Percentiles rank a stretch among this genome's conserved stretches.
Conservation (phyloP, 345 rosid species). For the Camelina neglecta region DNA sequence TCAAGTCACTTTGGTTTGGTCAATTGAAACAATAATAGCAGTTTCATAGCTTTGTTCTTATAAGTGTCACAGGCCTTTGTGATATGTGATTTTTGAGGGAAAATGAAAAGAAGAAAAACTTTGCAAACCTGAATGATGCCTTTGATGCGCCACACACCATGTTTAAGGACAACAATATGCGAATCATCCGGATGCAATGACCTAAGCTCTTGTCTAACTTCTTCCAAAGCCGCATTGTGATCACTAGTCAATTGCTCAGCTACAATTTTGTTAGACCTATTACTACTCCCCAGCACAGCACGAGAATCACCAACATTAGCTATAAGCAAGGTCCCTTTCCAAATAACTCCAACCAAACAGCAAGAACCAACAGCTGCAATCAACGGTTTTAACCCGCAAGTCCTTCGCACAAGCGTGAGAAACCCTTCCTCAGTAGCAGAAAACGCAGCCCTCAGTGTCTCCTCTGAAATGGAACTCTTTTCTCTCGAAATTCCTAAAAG, state of each 20-base stretch:
- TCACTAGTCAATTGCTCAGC: constrained; percentile 87
- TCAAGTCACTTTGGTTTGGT: neutral
- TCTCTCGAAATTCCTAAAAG: constrained; percentile 68
- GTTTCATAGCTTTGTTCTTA: neutral
- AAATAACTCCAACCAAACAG: constrained; percentile 86
- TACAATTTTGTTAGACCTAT: constrained; percentile 67
- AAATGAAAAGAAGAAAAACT: neutral
- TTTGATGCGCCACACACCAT: constrained; percentile 98
- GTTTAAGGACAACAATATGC: constrained; percentile 76
- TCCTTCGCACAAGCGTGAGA: constrained; percentile 80
- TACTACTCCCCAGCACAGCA: constrained; percentile 60
- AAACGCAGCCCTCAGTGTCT: constrained; percentile 64
- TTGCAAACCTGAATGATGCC: constrained; percentile 94
- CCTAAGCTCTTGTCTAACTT: constrained; percentile 87
- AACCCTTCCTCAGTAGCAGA: constrained; percentile 92
- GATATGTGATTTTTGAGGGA: neutral
- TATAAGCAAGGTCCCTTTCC: constrained; percentile 80
- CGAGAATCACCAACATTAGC: constrained; percentile 96
- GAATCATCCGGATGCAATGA: constrained; percentile 89
- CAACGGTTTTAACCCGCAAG: constrained; percentile 68
- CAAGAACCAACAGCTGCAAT: constrained; percentile 94
- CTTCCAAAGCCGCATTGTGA: constrained; percentile 88
- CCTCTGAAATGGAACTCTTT: constrained; percentile 68
- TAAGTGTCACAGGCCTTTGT: neutral
- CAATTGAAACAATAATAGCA: constrained; percentile 8